phyloP scores from a whole-genome alignment of 2,329 filamentous ascomycete species.

The Penicillium sp. region DNA sequence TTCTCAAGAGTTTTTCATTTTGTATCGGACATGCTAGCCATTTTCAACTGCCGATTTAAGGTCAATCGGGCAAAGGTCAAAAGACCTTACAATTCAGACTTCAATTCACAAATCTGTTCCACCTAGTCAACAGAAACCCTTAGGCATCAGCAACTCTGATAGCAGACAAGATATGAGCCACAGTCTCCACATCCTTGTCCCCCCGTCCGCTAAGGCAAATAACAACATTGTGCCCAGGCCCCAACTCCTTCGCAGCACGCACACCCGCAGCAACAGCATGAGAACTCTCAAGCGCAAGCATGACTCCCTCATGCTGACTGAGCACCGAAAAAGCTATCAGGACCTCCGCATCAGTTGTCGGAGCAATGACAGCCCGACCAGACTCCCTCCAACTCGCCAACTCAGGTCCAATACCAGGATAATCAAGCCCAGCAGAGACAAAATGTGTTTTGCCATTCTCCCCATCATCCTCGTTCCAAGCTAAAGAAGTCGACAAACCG shows the following conservation, averaged over 20 bases:
- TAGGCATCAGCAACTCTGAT: slow-evolving; percentile 54
- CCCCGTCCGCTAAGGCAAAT: slow-evolving; percentile 88
- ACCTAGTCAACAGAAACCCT: neutral
- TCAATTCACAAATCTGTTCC: neutral
- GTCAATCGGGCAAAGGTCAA: neutral
- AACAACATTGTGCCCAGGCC: slow-evolving; percentile 79
- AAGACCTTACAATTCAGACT: neutral
- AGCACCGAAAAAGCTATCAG: slow-evolving; percentile 81
- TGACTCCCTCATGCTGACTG: slow-evolving; percentile 88
- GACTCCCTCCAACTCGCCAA: slow-evolving; percentile 86
- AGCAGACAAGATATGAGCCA: slow-evolving; percentile 83
- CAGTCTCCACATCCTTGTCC: slow-evolving; percentile 96
- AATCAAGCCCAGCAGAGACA: slow-evolving; percentile 89
- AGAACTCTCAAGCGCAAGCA: slow-evolving; percentile 86
- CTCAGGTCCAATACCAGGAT: slow-evolving; percentile 92
- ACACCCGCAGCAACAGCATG: slow-evolving; percentile 87
- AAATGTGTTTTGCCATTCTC: slow-evolving; percentile 92
- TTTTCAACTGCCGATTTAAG: no score
- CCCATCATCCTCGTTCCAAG: slow-evolving; percentile 84
- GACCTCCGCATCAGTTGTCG: slow-evolving; percentile 83
- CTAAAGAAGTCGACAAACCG: slow-evolving; percentile 87
- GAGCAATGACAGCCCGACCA: slow-evolving; percentile 77
- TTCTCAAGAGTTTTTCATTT: no score
- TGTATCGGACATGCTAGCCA: no score
- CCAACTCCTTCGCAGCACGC: slow-evolving; percentile 85